phyloP scores from a whole-genome alignment of 495 filamentous ascomycete species.

The Thermothielavioides terrestris region DNA sequence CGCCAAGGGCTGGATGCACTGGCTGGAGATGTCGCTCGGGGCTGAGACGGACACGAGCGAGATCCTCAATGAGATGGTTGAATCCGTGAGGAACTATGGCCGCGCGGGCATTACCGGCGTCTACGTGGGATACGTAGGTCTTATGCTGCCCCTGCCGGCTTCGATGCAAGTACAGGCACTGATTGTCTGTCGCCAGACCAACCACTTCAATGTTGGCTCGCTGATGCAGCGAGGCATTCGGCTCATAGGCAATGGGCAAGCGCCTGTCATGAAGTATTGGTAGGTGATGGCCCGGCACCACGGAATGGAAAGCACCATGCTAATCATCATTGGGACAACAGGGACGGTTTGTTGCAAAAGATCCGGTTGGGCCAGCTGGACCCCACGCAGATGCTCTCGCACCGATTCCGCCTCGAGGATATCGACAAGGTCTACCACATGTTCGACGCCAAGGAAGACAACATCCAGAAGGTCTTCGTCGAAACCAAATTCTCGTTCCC shows the following conservation, averaged over 20 bases:
- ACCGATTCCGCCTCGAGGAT: conserved; percentile 68
- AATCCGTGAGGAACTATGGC: conserved; percentile 65
- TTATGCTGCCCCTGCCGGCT: background rate
- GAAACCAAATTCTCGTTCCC: conserved; percentile 59
- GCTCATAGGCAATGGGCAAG: conserved; percentile 76
- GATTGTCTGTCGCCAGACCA: conserved; percentile 41
- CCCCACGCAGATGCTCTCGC: conserved; percentile 69
- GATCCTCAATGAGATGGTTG: conserved; percentile 82
- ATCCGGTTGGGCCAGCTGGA: conserved; percentile 65
- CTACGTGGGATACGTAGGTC: conserved; percentile 71
- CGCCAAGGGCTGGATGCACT: conserved; percentile 73
- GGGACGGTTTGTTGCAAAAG: conserved; percentile 58
- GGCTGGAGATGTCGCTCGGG: conserved; percentile 63
- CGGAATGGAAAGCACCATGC: no score
- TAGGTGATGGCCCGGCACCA: no score
- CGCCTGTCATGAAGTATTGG: conserved; percentile 81
- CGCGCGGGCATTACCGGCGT: conserved; percentile 70
- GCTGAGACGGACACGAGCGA: conserved; percentile 82
- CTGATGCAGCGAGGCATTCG: conserved; percentile 82
- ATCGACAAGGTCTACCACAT: conserved; percentile 59
- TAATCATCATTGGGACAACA: no score
- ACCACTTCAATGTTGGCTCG: conserved; percentile 74
- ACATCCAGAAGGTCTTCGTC: conserved; percentile 65
- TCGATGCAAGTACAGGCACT: background rate
- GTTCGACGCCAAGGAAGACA: conserved; percentile 60